phyloP scores from a whole-genome alignment of 495 filamentous ascomycete genomes.

The Penicillium goetzii region DNA sequence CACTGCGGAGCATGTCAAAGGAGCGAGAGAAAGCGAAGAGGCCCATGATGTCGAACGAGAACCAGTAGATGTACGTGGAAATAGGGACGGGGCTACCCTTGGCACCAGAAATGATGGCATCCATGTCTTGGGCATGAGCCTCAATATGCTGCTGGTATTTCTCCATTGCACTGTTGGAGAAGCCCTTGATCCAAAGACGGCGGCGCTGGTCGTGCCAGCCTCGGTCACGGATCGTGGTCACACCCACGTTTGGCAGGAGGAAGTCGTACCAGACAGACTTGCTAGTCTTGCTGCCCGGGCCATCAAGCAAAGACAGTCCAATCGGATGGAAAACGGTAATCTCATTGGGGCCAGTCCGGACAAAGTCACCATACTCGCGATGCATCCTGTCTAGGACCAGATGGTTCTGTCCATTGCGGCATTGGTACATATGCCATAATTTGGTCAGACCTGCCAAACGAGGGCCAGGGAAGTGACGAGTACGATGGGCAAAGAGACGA shows the following conservation, averaged over 20 bases:
- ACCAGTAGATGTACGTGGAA: constrained; percentile 12
- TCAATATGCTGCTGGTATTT: constrained; percentile 1
- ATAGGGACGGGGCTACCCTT: not conserved
- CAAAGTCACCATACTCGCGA: constrained; percentile 44
- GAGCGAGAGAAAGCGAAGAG: constrained; percentile 39
- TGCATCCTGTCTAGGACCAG: constrained; percentile 18
- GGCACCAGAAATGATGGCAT: not conserved
- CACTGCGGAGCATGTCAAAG: constrained; percentile 37
- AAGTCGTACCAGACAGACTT: constrained; percentile 28
- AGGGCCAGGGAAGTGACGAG: constrained; percentile 45
- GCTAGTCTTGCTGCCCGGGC: constrained; percentile 33
- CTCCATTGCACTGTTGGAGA: not conserved
- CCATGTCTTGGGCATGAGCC: not conserved
- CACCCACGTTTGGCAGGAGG: not conserved
- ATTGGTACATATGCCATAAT: constrained; percentile 37
- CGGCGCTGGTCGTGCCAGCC: constrained; percentile 5
- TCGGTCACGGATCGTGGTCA: constrained; percentile 5
- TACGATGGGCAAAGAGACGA: constrained; percentile 46
- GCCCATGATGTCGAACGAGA: constrained; percentile 22
- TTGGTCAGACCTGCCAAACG: constrained; percentile 40
- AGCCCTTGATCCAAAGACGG: constrained; percentile 4
- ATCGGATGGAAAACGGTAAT: constrained; percentile 34
- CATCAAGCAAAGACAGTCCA: constrained; percentile 31
- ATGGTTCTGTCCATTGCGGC: constrained; percentile 25
- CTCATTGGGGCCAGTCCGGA: constrained; percentile 44